Conservation (phyloP, 2,329 filamentous ascomycete genomes). For the Sporothrix brunneoviolacea region DNA sequence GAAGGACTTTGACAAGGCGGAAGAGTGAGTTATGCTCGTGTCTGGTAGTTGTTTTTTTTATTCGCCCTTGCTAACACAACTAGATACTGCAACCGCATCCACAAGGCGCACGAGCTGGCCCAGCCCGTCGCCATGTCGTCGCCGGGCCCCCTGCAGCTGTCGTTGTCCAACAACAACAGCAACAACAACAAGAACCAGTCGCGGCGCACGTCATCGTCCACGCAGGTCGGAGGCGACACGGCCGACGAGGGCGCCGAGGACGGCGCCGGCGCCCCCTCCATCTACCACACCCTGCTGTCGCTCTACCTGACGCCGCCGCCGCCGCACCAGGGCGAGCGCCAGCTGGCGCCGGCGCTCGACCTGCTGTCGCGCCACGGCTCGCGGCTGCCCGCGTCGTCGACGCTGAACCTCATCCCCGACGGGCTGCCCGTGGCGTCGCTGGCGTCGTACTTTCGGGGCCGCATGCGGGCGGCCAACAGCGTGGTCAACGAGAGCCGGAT, state of each 20-base stretch:
- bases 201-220: conserved; percentile 25
- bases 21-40: conserved; percentile 60
- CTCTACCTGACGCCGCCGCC: conserved; percentile 79
- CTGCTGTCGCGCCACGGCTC: conserved; percentile 91
- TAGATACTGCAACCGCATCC: conserved; percentile 83
- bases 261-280: conserved; percentile 50
- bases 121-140: conserved; percentile 12
- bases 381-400: conserved; percentile 79
- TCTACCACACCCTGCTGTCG: conserved; percentile 85
- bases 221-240: conserved; percentile 18
- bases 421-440: conserved; percentile 71
- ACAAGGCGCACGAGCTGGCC: conserved; percentile 49
- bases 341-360: conserved; percentile 72
- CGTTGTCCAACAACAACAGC: not conserved
- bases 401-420: conserved; percentile 77
- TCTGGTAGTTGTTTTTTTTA: conserved; percentile 3
- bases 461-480: conserved; percentile 80
- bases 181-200: not conserved
- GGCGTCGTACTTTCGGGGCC: conserved; percentile 83
- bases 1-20: conserved; percentile 77
- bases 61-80: conserved; percentile 2
- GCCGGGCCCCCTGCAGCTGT: not conserved
- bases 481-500: conserved; percentile 75
- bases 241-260: conserved; percentile 32
- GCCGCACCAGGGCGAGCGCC: conserved; percentile 62